Conservation (phyloP, 129 eudicot species). For the Arctium lappa region DNA sequence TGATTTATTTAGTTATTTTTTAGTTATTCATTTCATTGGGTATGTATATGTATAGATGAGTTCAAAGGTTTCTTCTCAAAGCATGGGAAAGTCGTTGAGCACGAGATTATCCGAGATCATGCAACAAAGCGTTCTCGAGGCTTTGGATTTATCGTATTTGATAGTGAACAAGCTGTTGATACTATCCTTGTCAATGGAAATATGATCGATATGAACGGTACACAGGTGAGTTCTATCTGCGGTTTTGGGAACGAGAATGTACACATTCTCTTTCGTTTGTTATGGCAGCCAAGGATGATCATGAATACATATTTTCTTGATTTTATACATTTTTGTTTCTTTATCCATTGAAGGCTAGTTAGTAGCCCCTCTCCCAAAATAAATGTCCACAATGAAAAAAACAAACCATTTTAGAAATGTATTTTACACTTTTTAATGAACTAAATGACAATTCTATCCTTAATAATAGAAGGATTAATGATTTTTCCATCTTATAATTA, state of each 20-base stretch:
- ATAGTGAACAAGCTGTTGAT: slow-evolving; percentile 77
- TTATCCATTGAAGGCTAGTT: neutral
- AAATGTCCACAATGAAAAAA: no score
- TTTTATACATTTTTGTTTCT: neutral
- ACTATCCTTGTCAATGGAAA: slow-evolving; percentile 72
- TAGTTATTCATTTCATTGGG: neutral
- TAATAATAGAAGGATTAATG: neutral
- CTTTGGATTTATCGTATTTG: slow-evolving; percentile 90
- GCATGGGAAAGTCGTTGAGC: slow-evolving; percentile 77
- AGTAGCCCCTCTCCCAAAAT: no score
- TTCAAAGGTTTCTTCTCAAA: slow-evolving; percentile 79
- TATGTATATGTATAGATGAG: slow-evolving; percentile 47
- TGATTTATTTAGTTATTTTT: neutral
- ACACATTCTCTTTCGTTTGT: neutral
- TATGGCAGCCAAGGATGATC: neutral
- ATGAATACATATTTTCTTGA: neutral
- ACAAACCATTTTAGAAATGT: no score
- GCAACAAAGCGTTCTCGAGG: slow-evolving; percentile 90
- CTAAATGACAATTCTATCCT: neutral
- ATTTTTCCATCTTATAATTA: neutral
- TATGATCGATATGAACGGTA: slow-evolving; percentile 80
- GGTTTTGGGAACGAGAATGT: slow-evolving; percentile 6
- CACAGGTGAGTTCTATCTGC: slow-evolving; percentile 55
- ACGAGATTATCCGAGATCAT: slow-evolving; percentile 88
- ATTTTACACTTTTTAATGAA: neutral